Evolutionary conservation across 352 stramenopile species (phyloP).

Genomic region (Phytophthora tentaculata): DNA sequence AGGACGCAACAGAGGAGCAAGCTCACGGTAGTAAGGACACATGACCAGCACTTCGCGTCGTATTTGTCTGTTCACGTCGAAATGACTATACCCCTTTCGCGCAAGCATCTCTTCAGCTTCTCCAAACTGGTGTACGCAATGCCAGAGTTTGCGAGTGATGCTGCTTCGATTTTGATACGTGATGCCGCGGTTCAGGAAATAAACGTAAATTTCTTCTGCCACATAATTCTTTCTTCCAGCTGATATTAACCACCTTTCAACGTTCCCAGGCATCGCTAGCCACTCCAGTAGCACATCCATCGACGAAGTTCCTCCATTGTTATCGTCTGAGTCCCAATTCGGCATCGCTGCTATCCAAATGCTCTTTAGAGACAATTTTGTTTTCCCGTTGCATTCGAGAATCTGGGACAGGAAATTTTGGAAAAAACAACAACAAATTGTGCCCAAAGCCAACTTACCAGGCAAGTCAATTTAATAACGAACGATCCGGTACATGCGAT

Average conservation of each 20-base stretch:
- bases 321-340: conserved; percentile 26
- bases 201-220: background rate
- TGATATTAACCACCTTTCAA: background rate
- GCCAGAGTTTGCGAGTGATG: conserved; percentile 6
- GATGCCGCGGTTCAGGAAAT: conserved; percentile 4
- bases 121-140: background rate
- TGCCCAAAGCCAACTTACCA: no score
- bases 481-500: no score
- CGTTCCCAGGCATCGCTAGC: conserved; percentile 6
- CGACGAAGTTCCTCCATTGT: conserved; percentile 13
- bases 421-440: no score
- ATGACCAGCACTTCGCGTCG: background rate
- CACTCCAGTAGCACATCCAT: conserved; percentile 28
- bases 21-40: conserved; percentile 5
- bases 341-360: conserved; percentile 10
- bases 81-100: background rate
- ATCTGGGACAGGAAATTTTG: no score
- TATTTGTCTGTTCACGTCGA: background rate
- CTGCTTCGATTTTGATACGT: background rate
- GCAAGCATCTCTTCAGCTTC: background rate
- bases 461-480: no score
- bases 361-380: conserved; percentile 8
- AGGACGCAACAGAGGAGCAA: background rate
- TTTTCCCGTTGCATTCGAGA: no score
- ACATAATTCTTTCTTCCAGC: background rate